Evolutionary conservation across 1,284 basidiomycete genomes (phyloP).

Genomic region (Heterobasidion irregulare): DNA sequence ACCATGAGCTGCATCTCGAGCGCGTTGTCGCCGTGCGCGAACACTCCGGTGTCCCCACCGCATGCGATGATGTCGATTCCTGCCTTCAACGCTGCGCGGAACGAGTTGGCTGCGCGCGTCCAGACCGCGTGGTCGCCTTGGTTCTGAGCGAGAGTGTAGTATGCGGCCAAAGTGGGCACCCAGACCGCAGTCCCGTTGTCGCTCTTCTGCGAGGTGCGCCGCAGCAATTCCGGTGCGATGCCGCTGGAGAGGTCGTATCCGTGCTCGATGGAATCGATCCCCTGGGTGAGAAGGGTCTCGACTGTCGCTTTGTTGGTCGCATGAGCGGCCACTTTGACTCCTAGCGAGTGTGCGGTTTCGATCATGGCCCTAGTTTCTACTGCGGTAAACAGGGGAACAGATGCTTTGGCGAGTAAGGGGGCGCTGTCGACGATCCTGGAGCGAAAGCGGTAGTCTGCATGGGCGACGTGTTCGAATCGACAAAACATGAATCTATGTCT

Average conservation of each 20-base stretch:
- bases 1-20: slow-evolving; percentile 58
- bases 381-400: slow-evolving; percentile 34
- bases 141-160: slow-evolving; percentile 24
- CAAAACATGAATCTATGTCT: background rate
- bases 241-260: slow-evolving; percentile 26
- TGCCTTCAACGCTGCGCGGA: slow-evolving; percentile 34
- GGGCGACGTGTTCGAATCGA: background rate
- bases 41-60: slow-evolving; percentile 58
- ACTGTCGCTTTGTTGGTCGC: slow-evolving; percentile 28
- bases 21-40: slow-evolving; percentile 53
- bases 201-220: background rate
- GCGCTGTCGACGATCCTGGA: slow-evolving; percentile 31
- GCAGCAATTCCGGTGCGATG: slow-evolving; percentile 13
- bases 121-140: slow-evolving; percentile 23
- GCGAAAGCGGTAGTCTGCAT: slow-evolving; percentile 44
- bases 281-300: slow-evolving; percentile 20
- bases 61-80: slow-evolving; percentile 43
- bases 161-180: slow-evolving; percentile 55
- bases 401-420: slow-evolving; percentile 25
- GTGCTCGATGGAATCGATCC: slow-evolving; percentile 45
- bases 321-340: slow-evolving; percentile 56
- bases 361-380: slow-evolving; percentile 46
- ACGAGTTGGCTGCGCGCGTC: slow-evolving; percentile 30
- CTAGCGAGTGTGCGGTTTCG: slow-evolving; percentile 38
- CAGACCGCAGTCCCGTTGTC: slow-evolving; percentile 26